phyloP scores from a whole-genome alignment of 1,139 yeast species.

The Geotrichum cucujoidarum region DNA sequence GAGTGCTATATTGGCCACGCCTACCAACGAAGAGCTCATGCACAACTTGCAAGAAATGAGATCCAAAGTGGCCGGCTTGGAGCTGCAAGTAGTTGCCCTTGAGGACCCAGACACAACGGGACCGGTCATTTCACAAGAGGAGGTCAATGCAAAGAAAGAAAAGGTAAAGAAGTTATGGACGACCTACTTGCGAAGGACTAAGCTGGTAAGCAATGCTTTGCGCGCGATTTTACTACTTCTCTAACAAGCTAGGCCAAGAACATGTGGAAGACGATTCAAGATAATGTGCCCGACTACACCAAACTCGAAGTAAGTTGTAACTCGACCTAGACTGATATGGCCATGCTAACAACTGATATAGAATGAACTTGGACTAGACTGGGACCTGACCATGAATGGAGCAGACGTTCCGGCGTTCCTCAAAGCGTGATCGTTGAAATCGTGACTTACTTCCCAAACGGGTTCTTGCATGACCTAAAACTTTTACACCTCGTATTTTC shows the following conservation, averaged over 20 bases:
- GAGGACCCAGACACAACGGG: not conserved
- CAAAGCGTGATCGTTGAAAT: not conserved
- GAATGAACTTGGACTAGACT: conserved; percentile 15
- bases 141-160: not conserved
- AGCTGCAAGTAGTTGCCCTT: not conserved
- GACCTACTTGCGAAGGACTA: conserved; percentile 12
- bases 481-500: too few species aligned
- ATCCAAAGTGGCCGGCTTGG: conserved; percentile 3
- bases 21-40: conserved; percentile 18
- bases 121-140: conserved; percentile 1
- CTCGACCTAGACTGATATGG: not conserved
- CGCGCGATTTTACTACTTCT: too few species aligned
- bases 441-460: conserved; percentile 15
- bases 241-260: conserved; percentile 8
- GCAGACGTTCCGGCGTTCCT: not conserved
- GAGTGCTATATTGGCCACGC: conserved; percentile 8
- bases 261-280: conserved; percentile 17
- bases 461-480: conserved; percentile 8
- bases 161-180: conserved; percentile 8
- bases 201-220: conserved; percentile 21
- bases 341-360: not conserved
- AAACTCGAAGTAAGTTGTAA: conserved; percentile 12
- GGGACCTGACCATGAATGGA: not conserved
- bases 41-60: not conserved
- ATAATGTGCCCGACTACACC: conserved; percentile 11